These are phyloP conservation scores for Microbotryum intermedium DNA, from an alignment of 1,284 basidiomycete species.

Conservation along the genomic window DNA sequence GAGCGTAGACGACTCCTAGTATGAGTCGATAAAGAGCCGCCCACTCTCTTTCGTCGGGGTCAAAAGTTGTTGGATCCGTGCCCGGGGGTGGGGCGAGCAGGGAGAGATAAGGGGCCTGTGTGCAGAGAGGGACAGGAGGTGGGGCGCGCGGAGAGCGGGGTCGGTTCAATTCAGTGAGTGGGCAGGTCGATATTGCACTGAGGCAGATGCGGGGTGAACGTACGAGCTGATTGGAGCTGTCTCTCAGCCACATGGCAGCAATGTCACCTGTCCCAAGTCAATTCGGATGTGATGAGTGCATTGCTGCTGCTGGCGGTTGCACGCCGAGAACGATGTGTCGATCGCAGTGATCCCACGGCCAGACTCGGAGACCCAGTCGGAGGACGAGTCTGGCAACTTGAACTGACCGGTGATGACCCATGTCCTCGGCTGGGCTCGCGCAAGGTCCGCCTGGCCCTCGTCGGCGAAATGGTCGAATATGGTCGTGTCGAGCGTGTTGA, in stretches of 20 bases:
- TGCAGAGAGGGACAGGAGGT: too few species aligned
- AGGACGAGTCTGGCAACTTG: not conserved
- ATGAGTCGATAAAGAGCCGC: not conserved
- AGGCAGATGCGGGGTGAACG: not conserved
- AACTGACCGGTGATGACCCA: slow-evolving; percentile 9
- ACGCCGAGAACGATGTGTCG: too few species aligned
- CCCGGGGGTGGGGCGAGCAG: not conserved
- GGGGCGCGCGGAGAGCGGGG: not conserved
- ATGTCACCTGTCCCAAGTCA: not conserved
- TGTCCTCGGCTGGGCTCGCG: not conserved
- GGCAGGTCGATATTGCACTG: not conserved
- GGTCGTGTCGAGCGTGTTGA: slow-evolving; percentile 5
- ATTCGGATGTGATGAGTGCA: too few species aligned
- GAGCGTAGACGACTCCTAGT: slow-evolving; percentile 1
- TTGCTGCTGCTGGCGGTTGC: too few species aligned
- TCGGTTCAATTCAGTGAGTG: not conserved
- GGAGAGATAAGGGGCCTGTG: not conserved
- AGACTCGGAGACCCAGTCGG: too few species aligned
- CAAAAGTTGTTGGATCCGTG: not conserved
- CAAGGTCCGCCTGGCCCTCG: not conserved
- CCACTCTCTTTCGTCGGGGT: not conserved
- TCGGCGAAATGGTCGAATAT: not conserved
- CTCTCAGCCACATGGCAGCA: slow-evolving; percentile 3
- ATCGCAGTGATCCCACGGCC: not conserved
- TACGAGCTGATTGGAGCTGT: slow-evolving; percentile 1